Evolutionary conservation across 176 grass and related monocot species (phyloP), one percentile per base, ranked within the genome.

Genomic region (Eragrostis nindensis): DNA sequence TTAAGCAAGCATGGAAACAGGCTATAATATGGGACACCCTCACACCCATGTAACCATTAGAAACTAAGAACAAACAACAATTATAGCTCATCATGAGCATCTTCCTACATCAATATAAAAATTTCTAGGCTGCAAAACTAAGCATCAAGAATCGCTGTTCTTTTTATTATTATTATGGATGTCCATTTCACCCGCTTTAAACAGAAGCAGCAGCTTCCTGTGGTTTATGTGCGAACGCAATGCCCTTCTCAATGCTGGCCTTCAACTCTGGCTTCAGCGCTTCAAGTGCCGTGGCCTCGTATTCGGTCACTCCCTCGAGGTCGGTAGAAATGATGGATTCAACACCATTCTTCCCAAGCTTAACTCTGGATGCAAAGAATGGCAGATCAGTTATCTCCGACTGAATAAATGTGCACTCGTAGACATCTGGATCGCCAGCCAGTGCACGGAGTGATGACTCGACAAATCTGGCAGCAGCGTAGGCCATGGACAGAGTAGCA

Each of bases 401-500:
- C 70, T 90, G 85, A n/a, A 96, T 73, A 47, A 84, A 96, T 5
- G 85, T 85, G 79, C 93, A 96, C 75, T 96, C 93, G 8, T 96
- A 96, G n/a, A 96, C 93, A 76, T 96, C 93, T 38, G 56, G 75
- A 29, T 96, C 90, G 1, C 93, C 93, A 67, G 88, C 87, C 61
- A 96, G 44, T 2, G 87, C 87, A 16, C 90, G 87, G 19, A 96
- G 87, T 39, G 90, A 86, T 39, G 90, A 90, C 78, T 96, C 93
- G 0, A 96, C 85, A 55, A 96, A 96, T 82, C 93, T 78, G 44
- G 90, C 90, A 64, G 93, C 87, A 7, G 93, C 93, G 1, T 96
- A 96, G 5, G 93, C 93, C 93, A 96, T 96, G 70, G 90, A 92
- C 8, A 96, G 67, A 17, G 93, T 96, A 66, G 93, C 93, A 18